Percentiles rank a stretch among this genome's conserved stretches.
These are phyloP conservation scores for Rosa rugosa DNA, from an alignment of 306 rosid genomes.

Conservation along the genomic window DNA sequence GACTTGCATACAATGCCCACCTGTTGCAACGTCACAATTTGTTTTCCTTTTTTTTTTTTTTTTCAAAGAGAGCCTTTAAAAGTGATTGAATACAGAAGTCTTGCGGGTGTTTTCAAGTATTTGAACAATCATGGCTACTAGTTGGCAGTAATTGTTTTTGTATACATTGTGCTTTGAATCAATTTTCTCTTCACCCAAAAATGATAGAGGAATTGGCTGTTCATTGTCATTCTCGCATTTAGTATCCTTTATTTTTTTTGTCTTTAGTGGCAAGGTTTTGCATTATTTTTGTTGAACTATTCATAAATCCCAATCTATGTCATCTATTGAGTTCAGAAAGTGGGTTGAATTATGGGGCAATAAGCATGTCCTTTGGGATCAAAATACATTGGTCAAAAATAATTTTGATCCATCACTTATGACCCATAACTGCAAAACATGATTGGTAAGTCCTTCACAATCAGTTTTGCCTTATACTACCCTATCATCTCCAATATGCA, in stretches of 20 bases:
- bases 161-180: neutral
- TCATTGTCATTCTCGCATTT: neutral
- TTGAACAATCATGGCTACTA: neutral
- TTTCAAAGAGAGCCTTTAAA: neutral
- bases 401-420: too few species aligned
- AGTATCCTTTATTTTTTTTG: slow-evolving; percentile 38
- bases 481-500: neutral
- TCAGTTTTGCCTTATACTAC: neutral
- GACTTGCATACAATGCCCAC: neutral
- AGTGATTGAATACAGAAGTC: neutral
- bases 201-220: neutral
- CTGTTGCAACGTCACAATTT: neutral
- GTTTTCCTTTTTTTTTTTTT: too few species aligned
- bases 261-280: neutral
- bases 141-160: neutral
- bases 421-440: too few species aligned
- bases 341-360: neutral
- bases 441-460: neutral
- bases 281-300: too few species aligned
- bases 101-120: neutral
- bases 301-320: neutral
- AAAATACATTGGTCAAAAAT: too few species aligned
- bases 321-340: neutral
- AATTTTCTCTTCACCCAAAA: neutral
- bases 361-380: neutral